Evolutionary conservation across 345 rosid genomes (phyloP), one percentile per base, ranked within the genome.

Genomic region (Gossypium raimondii): DNA sequence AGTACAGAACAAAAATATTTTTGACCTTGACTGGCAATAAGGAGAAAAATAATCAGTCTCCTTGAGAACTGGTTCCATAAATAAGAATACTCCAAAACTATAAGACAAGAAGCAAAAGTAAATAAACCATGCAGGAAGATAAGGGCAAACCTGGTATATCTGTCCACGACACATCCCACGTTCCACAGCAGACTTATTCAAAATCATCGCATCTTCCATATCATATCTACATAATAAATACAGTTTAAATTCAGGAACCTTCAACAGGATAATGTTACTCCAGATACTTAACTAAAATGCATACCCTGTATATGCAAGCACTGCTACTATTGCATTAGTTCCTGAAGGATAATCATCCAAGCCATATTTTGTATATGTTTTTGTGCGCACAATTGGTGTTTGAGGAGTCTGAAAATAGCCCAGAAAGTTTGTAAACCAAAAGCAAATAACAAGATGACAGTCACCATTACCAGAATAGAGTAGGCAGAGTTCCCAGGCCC

Each of bases 141-240:
- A 27, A 67, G 65, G 68, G 51, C 83, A n/a, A 72, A 95, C 99
- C 98, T 91, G 96, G 76, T 93, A 93, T 83, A 95, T 91, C 83
- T 93, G 92, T 75, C 99, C 99, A 87, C 87, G 98, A 82, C 85
- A 93, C 98, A 95, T 86, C 73, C 99, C 98, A 45, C 94, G 91
- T 53, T 95, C 99, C 64, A 89, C 97, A 12, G 99, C 85, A 75
- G 99, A 93, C 81, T 95, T 95, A 73, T 95, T 95, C 73, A 95
- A 75, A 81, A 95, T 95, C 99, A 95, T 95, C 5, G 99, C 97
- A 84, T 95, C 99, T 88, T 95, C 99, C 99, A 95, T 95, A 81
- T 95, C 99, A 80, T 89, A 95, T 70, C 98, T 95, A 72, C 64
- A 73, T 22, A 58, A 81, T 18, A 65, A n/a, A 61, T 56, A 73